Conservation (phyloP, 129 eudicot species). For the Lactuca saligna region DNA sequence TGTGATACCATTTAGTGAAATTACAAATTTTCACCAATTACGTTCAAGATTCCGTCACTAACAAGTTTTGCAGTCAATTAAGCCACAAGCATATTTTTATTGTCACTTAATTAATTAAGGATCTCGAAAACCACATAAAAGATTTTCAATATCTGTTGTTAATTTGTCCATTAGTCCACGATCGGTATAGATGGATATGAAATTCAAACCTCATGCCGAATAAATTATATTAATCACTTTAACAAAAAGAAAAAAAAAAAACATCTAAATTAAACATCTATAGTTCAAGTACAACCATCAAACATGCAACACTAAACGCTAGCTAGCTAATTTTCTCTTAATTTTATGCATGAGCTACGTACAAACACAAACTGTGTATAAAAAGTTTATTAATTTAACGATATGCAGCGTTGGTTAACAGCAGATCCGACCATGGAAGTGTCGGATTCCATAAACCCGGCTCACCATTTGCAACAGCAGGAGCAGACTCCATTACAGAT, state of each 20-base stretch:
- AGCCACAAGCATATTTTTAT: background rate
- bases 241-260: background rate
- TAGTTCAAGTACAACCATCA: constrained; percentile 20
- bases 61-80: background rate
- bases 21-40: no score
- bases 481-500: constrained; percentile 3
- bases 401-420: constrained; percentile 44
- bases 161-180: background rate
- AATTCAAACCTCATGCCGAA: no score
- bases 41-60: background rate
- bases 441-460: constrained; percentile 40
- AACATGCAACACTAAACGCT: constrained; percentile 9
- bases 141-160: background rate
- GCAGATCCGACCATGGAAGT: constrained; percentile 47
- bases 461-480: constrained; percentile 34
- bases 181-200: background rate
- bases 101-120: background rate
- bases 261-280: background rate
- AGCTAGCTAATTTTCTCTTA: constrained; percentile 19
- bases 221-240: no score
- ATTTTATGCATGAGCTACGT: constrained; percentile 10
- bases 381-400: constrained; percentile 15
- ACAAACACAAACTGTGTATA: background rate
- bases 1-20: no score
- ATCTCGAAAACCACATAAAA: background rate